A percentile compares a stretch with the other conserved stretches of the same genome.
phyloP scores from a whole-genome alignment of 2,329 filamentous ascomycete genomes.

The Fusarium praegraminearum region DNA sequence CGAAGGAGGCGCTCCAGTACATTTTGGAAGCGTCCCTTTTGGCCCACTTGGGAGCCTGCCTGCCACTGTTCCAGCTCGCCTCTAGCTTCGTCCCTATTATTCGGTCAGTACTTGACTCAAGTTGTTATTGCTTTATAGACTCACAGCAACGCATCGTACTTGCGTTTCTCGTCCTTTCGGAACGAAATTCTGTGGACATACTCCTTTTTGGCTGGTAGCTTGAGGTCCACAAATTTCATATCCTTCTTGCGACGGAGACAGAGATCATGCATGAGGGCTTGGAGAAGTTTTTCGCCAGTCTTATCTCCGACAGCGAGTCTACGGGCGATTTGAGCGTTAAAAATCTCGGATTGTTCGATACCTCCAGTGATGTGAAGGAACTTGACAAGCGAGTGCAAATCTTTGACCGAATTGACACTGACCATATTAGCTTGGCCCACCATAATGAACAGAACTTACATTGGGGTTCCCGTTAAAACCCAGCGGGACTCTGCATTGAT shows the following conservation, averaged over 20 bases:
- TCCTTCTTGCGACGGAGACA: constrained; percentile 87
- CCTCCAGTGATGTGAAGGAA: constrained; percentile 83
- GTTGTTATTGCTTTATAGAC: constrained; percentile 44
- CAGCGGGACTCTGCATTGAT: constrained; percentile 79
- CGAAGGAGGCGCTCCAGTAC: constrained; percentile 85
- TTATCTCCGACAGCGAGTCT: constrained; percentile 70
- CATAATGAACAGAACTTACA: constrained; percentile 60
- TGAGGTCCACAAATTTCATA: constrained; percentile 88
- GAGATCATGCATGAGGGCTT: constrained; percentile 82
- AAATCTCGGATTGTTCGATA: constrained; percentile 77
- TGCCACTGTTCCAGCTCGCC: constrained; percentile 74
- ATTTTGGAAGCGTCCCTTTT: constrained; percentile 73
- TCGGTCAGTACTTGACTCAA: background rate
- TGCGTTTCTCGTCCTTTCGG: constrained; percentile 76
- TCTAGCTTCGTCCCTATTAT: constrained; percentile 74
- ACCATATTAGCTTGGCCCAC: constrained; percentile 44
- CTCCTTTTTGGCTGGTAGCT: constrained; percentile 80
- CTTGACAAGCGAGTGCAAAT: constrained; percentile 82
- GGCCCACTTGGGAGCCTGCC: constrained; percentile 55
- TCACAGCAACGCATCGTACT: constrained; percentile 79
- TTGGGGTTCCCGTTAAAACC: constrained; percentile 84
- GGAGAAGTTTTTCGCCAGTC: constrained; percentile 73
- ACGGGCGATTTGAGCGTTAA: constrained; percentile 72
- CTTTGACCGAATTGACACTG: constrained; percentile 81
- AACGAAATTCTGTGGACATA: constrained; percentile 82